phyloP scores from a whole-genome alignment of 2,329 filamentous ascomycete species.

The Botrytis elliptica region DNA sequence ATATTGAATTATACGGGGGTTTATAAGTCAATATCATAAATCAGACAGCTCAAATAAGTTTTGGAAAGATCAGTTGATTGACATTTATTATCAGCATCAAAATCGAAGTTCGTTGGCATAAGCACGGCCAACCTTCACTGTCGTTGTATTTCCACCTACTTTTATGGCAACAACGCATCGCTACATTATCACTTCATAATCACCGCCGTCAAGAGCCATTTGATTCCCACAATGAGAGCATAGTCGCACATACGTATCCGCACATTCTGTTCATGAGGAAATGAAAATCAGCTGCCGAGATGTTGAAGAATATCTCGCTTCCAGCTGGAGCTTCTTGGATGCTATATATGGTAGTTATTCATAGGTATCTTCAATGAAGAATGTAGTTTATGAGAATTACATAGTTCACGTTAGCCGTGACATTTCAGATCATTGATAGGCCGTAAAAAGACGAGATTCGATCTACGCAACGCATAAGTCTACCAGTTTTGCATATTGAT shows the following conservation, averaged over 20 bases:
- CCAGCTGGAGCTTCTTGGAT: background rate
- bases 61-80: background rate
- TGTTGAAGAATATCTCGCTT: background rate
- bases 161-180: background rate
- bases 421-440: background rate
- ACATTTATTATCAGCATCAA: background rate
- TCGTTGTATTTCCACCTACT: background rate
- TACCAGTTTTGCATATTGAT: background rate
- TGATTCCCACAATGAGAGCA: fast-evolving
- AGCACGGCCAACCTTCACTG: background rate
- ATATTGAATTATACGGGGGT: background rate
- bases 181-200: background rate
- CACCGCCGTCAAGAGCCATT: background rate
- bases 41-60: background rate
- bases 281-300: background rate
- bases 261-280: background rate
- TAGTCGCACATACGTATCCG: background rate
- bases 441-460: background rate
- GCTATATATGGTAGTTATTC: no score
- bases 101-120: background rate
- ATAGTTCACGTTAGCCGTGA: background rate
- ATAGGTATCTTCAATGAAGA: no score
- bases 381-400: background rate
- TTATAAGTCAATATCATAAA: background rate
- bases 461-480: background rate